These are phyloP conservation scores for Tricholoma bakamatsutake DNA, from an alignment of 768 basidiomycete genomes.

Conservation along the genomic window DNA sequence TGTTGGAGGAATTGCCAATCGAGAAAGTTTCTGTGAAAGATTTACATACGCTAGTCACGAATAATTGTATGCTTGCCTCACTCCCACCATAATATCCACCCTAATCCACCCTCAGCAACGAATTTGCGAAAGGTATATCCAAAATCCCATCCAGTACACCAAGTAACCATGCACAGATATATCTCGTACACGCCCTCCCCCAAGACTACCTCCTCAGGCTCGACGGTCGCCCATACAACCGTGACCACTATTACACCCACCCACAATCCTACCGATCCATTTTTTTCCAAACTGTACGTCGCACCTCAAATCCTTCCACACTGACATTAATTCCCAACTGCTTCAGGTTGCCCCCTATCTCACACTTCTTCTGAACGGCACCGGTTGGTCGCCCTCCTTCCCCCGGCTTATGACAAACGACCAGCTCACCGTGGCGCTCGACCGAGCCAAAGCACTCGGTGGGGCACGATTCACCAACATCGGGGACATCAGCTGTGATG, in stretches of 20 bases:
- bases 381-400: conserved; percentile 75
- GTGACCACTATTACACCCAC: conserved; percentile 66
- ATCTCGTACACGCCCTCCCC: conserved; percentile 67
- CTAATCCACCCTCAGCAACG: conserved; percentile 33
- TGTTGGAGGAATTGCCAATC: conserved; percentile 67
- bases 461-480: conserved; percentile 61
- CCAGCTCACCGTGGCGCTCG: conserved; percentile 48
- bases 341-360: conserved; percentile 76
- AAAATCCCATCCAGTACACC: neutral
- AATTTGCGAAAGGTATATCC: conserved; percentile 48
- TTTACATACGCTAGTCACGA: conserved; percentile 48
- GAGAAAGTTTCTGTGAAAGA: conserved; percentile 49
- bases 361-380: conserved; percentile 80
- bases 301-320: neutral
- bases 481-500: conserved; percentile 87
- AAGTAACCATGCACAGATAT: conserved; percentile 42
- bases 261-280: conserved; percentile 61
- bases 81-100: neutral
- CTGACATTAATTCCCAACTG: neutral
- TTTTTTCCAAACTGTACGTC: conserved; percentile 59
- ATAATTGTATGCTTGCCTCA: conserved; percentile 35
- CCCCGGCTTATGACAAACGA: conserved; percentile 74
- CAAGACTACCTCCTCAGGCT: conserved; percentile 61
- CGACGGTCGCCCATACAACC: conserved; percentile 53
- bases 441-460: conserved; percentile 42